Evolutionary conservation across 192 early-diverging fungal species (phyloP).

Genomic region (Chytriomyces sp.): DNA sequence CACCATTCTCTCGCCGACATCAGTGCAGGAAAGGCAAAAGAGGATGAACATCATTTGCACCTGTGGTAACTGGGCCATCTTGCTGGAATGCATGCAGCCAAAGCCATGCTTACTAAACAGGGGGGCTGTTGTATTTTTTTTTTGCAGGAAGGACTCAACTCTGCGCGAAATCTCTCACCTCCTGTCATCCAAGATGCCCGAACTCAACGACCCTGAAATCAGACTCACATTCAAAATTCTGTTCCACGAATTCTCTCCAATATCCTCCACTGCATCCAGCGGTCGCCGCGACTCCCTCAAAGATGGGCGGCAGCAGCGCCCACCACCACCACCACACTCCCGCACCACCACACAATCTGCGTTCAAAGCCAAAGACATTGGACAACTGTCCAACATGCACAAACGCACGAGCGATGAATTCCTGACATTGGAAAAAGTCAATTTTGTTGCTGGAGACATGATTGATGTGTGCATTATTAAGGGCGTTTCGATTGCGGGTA

Average conservation of each 20-base stretch:
- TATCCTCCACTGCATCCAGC: neutral
- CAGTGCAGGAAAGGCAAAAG: neutral
- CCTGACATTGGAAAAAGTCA: neutral
- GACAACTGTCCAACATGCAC: constrained; percentile 5
- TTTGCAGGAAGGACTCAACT: constrained; percentile 13
- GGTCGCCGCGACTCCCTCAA: neutral
- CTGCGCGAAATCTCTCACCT: constrained; percentile 23
- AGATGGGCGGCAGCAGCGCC: neutral
- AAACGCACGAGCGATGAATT: constrained; percentile 2
- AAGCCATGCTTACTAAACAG: neutral
- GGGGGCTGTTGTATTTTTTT: neutral
- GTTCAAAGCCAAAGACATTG: constrained; percentile 22
- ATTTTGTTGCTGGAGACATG: constrained; percentile 21
- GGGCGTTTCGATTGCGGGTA: constrained; percentile 24
- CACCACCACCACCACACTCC: neutral
- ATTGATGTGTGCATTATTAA: constrained; percentile 13
- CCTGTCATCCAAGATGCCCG: neutral
- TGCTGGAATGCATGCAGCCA: neutral
- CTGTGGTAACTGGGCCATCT: neutral
- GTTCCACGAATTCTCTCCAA: constrained; percentile 5
- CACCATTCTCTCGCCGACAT: neutral
- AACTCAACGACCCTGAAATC: constrained; percentile 21
- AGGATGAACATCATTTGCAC: neutral
- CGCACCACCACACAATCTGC: neutral
- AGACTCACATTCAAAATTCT: constrained; percentile 12